Base-by-base conservation (phyloP, 805 yeast genomes). In the Zygosaccharomyces kombuchaensis region DNA sequence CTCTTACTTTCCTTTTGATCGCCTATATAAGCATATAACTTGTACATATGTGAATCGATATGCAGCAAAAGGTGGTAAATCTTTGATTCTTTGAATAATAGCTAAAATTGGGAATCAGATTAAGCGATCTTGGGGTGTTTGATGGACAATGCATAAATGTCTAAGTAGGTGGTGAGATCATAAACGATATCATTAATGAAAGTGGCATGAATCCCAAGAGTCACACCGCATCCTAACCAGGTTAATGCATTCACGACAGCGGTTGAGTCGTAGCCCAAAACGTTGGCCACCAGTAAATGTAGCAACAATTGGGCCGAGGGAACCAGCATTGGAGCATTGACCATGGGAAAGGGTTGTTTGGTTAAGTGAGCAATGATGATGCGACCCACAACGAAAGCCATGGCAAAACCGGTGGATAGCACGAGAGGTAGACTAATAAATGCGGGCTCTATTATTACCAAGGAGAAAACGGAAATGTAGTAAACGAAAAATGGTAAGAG, bases 321-420 rank as follows among this genome's bases (percentile, higher is more conserved):
- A 48, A 87, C 72, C 30, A 78, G 72, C 72, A 81, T 78, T 36
- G 95, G 86, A 25, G 85, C 73, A 41, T 87, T 85, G 52, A 76
- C 57, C 61, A 72, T 67, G 39, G 98, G 97, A 73, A 86, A 89
- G 10, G 70, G 67, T 63, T 86, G 95, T 41, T 76, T 68, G 0
- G 96, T 87, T 54, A 91, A 77, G 64, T 90, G 98, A 2, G 87
- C 90, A 46, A 84, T 73, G 58, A 90, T 90, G 51, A 90, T 87
- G 61, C 93, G 78, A 4, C 97, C 97, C n/a, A 91, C 97, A 3
- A 80, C 72, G 58, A 86, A 84, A 0, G 98, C 96, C 54, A 84
- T 68, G 1, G 85, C 76, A 42, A 84, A 73, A 1, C 95, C 95
- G 57, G 86, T 80, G 23, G 90, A 77, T 38, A 84, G 59, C 17